Base-by-base conservation (phyloP, 2,329 filamentous ascomycete genomes). In the Cryphonectria radicalis region DNA sequence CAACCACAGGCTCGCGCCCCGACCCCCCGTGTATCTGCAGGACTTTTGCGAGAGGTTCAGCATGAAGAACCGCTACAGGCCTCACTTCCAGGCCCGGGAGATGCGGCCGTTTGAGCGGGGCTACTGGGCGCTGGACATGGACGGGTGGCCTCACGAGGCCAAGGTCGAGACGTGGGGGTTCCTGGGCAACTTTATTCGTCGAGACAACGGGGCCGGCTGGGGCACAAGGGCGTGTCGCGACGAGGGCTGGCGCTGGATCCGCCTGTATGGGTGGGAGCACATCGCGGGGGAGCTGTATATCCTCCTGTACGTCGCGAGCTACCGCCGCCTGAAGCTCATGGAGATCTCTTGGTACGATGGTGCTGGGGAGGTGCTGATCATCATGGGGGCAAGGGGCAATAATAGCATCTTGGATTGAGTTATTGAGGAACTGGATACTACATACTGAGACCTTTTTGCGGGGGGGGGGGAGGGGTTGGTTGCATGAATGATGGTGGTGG, bases 191-290 rank as follows among this genome's bases (percentile, higher is more conserved):
- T 88, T 89, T 65, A 81, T 97, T 46, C 82, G 82, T 7, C 46
- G 63, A 19, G 83, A 82, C 37, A 89, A 90, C 0, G 81, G 84
- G 32, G 86, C 88, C 0, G 92, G 92, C 3, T 94, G 92, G 91
- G 90, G 90, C 3, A 85, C 92, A 1, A 89, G 87, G 82, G 90
- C 88, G 74, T 80, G 78, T 19, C 81, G 88, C 37, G 82, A 85
- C 64, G 76, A 76, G 35, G 77, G 75, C 4, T 85, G 82, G 75
- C 80, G 77, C 14, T 81, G 84, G 70, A 79, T 97, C 1, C 87
- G 89, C 46, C 79, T 95, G 1, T 96, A 92, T 78, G 93, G 93
- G 77, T 97, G 93, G 91, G 94, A 92, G 0, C 87, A 91, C 73
- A 82, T 93, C 0, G 88, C 89, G 0, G 86, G 89, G 68, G 91